Conservation (phyloP, 495 filamentous ascomycete genomes). For the Podospora fimiseda region DNA sequence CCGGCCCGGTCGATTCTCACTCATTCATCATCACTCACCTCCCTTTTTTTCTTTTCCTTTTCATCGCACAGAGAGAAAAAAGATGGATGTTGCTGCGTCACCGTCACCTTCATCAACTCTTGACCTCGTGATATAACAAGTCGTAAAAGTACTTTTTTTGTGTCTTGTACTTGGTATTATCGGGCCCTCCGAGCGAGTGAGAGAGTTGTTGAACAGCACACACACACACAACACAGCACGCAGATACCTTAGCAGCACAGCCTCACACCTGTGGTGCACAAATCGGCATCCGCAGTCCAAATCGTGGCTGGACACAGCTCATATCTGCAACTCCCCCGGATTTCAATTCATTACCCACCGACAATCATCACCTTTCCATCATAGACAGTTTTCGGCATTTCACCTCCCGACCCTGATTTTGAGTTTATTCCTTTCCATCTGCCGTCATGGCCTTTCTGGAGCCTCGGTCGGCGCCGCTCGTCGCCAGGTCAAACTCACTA, state of each 20-base stretch:
- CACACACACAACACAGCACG: not conserved
- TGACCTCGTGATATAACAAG: not conserved
- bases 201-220: not conserved
- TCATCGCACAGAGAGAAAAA: too few species aligned
- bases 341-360: not conserved
- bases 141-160: not conserved
- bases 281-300: not conserved
- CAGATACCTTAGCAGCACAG: not conserved
- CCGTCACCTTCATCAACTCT: not conserved
- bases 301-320: not conserved
- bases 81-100: too few species aligned
- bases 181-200: not conserved
- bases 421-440: not conserved
- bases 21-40: not conserved
- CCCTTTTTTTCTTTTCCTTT: not conserved
- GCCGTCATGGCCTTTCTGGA: slow-evolving; percentile 6
- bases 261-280: not conserved
- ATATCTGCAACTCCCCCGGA: not conserved
- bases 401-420: not conserved
- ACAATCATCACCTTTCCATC: not conserved
- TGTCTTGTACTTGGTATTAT: not conserved
- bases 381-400: not conserved
- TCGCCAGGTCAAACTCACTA: slow-evolving; percentile 21
- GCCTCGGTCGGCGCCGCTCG: slow-evolving; percentile 23
- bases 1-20: not conserved